Percentiles rank a stretch among this genome's conserved stretches.
These are phyloP conservation scores for Oryza rufipogon DNA, from an alignment of 176 grass and related monocot genomes.

Conservation along the genomic window DNA sequence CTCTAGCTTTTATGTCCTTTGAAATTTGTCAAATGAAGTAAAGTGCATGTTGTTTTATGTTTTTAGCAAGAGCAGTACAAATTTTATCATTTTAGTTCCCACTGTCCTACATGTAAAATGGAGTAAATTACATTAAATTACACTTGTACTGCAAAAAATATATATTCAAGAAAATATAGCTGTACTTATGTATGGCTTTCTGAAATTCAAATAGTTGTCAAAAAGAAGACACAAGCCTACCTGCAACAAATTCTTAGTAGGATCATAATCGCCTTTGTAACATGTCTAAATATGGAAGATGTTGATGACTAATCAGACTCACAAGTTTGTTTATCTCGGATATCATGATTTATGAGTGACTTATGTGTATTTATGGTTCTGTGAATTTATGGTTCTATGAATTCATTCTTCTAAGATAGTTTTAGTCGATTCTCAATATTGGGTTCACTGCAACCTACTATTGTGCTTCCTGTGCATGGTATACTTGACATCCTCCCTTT, in stretches of 20 bases:
- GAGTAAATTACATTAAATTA: slow-evolving; percentile 1
- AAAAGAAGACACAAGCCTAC: neutral
- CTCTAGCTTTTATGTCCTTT: neutral
- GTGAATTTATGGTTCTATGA: neutral
- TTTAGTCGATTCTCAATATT: neutral
- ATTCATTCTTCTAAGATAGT: neutral
- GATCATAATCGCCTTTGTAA: neutral
- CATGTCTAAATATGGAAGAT: neutral
- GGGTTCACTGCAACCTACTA: neutral
- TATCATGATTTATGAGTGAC: neutral
- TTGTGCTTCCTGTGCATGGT: neutral
- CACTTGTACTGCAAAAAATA: neutral
- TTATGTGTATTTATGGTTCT: neutral
- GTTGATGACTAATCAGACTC: neutral
- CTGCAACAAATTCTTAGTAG: neutral
- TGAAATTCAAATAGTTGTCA: neutral
- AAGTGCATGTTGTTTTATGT: neutral
- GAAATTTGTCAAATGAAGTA: neutral
- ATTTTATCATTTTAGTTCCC: neutral
- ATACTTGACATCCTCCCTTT: slow-evolving; percentile 1
- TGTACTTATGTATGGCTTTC: neutral
- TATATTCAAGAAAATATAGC: neutral
- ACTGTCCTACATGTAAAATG: neutral
- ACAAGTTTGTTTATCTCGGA: neutral
- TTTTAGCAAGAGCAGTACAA: neutral